A percentile compares a stretch with the other conserved stretches of the same genome.
Conservation (phyloP, 768 basidiomycete genomes). For the Naganishia friedmannii region DNA sequence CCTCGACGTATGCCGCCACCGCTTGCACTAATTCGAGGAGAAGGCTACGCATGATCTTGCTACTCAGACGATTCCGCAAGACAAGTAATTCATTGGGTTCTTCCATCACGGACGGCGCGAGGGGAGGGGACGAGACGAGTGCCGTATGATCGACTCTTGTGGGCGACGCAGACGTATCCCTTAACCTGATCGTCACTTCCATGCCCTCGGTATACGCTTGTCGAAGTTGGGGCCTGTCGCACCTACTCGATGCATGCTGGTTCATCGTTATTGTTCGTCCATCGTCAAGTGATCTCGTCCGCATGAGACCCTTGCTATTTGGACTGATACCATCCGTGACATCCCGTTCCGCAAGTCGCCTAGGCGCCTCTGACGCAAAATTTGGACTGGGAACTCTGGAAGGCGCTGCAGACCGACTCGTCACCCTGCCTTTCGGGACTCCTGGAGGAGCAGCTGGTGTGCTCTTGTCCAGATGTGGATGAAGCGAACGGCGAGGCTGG, state of each 20-base stretch:
- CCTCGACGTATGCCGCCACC: slow-evolving; percentile 11
- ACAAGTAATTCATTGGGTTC: slow-evolving; percentile 14
- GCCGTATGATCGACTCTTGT: no score
- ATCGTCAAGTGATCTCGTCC: not conserved
- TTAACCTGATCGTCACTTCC: no score
- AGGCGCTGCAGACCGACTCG: not conserved
- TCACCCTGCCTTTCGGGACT: no score
- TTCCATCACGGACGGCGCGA: not conserved
- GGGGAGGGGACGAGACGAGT: no score
- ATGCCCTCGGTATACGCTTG: not conserved
- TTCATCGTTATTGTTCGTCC: not conserved
- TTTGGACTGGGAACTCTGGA: slow-evolving; percentile 13
- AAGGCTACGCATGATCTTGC: slow-evolving; percentile 13
- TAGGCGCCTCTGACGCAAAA: not conserved
- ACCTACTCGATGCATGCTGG: not conserved
- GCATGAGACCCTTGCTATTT: not conserved
- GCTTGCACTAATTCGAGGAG: slow-evolving; percentile 23
- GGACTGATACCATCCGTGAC: not conserved
- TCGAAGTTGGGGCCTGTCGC: not conserved
- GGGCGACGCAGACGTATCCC: no score
- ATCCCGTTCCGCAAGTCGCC: no score
- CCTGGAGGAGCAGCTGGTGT: not conserved
- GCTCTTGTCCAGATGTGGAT: not conserved
- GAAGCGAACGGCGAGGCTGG: not conserved
- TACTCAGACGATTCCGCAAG: slow-evolving; percentile 12